A percentile compares a stretch with the other conserved stretches of the same genome.
phyloP scores from a whole-genome alignment of 306 rosid species.

The Quercus agrifolia region DNA sequence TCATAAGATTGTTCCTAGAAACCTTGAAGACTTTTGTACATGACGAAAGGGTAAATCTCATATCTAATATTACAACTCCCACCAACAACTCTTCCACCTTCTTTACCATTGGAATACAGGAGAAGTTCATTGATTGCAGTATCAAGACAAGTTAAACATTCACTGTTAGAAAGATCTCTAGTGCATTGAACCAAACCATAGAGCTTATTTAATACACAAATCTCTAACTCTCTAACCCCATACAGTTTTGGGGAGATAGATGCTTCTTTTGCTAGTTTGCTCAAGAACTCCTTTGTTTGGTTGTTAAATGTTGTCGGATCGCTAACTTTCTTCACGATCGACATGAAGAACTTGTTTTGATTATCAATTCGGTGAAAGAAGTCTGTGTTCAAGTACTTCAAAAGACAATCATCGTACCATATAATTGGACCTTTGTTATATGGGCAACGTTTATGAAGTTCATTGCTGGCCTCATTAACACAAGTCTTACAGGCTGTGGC shows the following conservation, averaged over 20 bases:
- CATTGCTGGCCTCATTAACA: neutral
- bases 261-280: neutral
- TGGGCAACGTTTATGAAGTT: neutral
- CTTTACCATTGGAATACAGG: neutral
- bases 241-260: neutral
- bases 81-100: neutral
- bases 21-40: too few species aligned
- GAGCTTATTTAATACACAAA: neutral
- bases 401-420: neutral
- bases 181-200: neutral
- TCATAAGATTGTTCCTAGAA: too few species aligned
- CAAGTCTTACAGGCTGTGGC: too few species aligned
- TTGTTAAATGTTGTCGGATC: neutral
- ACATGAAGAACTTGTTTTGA: neutral
- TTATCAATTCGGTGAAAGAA: neutral
- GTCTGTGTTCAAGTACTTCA: neutral
- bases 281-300: neutral
- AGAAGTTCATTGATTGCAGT: neutral
- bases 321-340: neutral
- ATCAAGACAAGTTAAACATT: neutral
- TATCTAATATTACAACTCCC: neutral
- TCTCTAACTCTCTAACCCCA: neutral
- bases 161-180: neutral
- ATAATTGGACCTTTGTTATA: neutral
- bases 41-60: neutral